phyloP scores from a whole-genome alignment of 1,284 basidiomycete species.

The Cryptococcus sp. region DNA sequence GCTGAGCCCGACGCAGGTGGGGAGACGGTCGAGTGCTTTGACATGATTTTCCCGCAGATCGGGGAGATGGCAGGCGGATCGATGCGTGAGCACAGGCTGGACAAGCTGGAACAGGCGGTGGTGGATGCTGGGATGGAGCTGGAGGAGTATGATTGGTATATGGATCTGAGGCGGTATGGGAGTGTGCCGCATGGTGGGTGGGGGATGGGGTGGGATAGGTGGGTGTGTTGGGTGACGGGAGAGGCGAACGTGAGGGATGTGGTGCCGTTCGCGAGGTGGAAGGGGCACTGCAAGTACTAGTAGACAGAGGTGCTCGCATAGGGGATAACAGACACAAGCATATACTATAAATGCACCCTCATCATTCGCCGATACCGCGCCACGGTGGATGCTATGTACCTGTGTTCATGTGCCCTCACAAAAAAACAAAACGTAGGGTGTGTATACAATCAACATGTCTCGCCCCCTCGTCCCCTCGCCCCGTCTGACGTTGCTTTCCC shows the following conservation, averaged over 20 bases:
- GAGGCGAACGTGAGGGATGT: conserved; percentile 83
- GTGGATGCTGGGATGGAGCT: conserved; percentile 54
- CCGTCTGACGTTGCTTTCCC: no score
- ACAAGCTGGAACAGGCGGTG: conserved; percentile 59
- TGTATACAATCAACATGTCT: no score
- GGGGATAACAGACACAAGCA: neutral
- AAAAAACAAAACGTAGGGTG: no score
- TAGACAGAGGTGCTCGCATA: no score
- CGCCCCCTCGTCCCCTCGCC: neutral
- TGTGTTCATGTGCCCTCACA: no score
- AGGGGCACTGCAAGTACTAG: conserved; percentile 57
- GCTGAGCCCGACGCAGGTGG: conserved; percentile 11
- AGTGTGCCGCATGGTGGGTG: conserved; percentile 88
- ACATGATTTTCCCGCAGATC: conserved; percentile 79
- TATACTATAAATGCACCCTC: neutral
- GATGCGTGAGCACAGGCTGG: conserved; percentile 77
- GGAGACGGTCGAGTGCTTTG: conserved; percentile 74
- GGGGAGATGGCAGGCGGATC: conserved; percentile 93
- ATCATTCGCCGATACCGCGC: no score
- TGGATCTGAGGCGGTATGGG: conserved; percentile 71
- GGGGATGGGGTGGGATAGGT: conserved; percentile 86
- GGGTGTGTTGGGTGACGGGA: conserved; percentile 78
- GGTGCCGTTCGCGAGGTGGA: conserved; percentile 83
- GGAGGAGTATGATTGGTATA: conserved; percentile 75
- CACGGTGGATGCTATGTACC: no score